These are phyloP conservation scores for Kentomonas sorsogonicus DNA, from an alignment of 208 protist genomes.

Conservation along the genomic window DNA sequence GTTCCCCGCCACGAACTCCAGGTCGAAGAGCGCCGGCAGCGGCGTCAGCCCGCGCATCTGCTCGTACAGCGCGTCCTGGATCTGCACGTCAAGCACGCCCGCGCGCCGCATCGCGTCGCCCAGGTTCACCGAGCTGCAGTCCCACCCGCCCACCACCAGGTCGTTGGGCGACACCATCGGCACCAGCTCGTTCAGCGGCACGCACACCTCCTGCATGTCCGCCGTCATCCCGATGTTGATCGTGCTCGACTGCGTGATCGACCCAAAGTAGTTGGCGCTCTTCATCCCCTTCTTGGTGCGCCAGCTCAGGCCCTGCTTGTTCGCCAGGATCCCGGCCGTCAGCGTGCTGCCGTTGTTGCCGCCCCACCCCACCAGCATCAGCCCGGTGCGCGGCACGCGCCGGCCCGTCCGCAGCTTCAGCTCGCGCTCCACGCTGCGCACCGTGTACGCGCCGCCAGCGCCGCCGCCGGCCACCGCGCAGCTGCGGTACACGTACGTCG, in stretches of 20 bases:
- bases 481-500: slow-evolving; percentile 12
- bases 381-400: slow-evolving; percentile 78
- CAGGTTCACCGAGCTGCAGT: slow-evolving; percentile 93
- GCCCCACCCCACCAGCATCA: slow-evolving; percentile 96
- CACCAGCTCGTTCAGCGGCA: slow-evolving; percentile 92
- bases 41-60: slow-evolving; percentile 91
- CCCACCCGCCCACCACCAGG: slow-evolving; percentile 97
- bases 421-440: slow-evolving; percentile 55
- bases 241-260: slow-evolving; percentile 95
- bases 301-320: slow-evolving; percentile 92
- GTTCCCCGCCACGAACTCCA: slow-evolving; percentile 98
- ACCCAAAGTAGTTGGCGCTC: slow-evolving; percentile 97
- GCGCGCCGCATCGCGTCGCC: slow-evolving; percentile 95
- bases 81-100: slow-evolving; percentile 92
- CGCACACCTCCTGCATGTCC: slow-evolving; percentile 88
- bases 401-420: slow-evolving; percentile 90
- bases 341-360: slow-evolving; percentile 99
- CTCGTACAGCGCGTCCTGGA: slow-evolving; percentile 84
- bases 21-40: slow-evolving; percentile 95
- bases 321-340: slow-evolving; percentile 95
- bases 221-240: slow-evolving; percentile 88
- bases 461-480: slow-evolving; percentile 7
- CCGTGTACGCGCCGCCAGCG: slow-evolving; percentile 42
- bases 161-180: slow-evolving; percentile 98
- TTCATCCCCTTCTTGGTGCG: slow-evolving; percentile 87